Evolutionary conservation across 805 yeast genomes (phyloP).

Genomic region (Zygoascus ofunaensis): DNA sequence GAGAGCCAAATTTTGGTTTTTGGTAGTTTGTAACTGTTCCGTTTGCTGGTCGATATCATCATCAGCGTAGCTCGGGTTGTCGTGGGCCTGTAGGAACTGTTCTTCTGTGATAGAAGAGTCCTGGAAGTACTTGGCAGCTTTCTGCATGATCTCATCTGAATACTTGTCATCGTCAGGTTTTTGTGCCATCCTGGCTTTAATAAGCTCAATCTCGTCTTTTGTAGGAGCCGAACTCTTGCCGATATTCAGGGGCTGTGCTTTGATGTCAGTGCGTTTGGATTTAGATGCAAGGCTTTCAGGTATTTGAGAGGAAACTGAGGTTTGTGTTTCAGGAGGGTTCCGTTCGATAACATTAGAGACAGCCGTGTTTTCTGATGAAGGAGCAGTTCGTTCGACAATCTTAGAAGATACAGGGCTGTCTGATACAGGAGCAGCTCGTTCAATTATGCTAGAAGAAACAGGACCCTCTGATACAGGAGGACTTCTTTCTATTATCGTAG

Average conservation of each 20-base stretch:
- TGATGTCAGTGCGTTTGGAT: background rate
- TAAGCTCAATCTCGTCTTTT: background rate
- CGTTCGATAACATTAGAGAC: conserved; percentile 7
- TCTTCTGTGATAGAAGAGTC: conserved; percentile 16
- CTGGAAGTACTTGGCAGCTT: conserved; percentile 13
- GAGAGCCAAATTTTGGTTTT: background rate
- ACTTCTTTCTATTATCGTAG: too few species aligned
- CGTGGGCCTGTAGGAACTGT: conserved; percentile 18
- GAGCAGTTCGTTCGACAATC: too few species aligned
- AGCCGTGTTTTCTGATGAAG: too few species aligned
- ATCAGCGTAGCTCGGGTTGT: conserved; percentile 13
- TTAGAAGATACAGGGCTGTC: too few species aligned
- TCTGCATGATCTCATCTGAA: conserved; percentile 11
- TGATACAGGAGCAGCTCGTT: too few species aligned
- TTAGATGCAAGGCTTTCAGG: background rate
- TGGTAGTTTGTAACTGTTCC: background rate
- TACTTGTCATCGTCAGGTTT: background rate
- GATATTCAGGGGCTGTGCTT: background rate
- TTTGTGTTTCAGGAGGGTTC: background rate
- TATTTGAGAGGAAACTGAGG: background rate
- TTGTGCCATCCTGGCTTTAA: background rate
- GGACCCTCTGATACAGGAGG: too few species aligned
- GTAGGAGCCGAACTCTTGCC: background rate
- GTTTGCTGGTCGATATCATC: conserved; percentile 17
- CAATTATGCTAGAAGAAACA: too few species aligned